Base-by-base conservation (phyloP, 495 filamentous ascomycete genomes). In the Neurospora discreta region DNA sequence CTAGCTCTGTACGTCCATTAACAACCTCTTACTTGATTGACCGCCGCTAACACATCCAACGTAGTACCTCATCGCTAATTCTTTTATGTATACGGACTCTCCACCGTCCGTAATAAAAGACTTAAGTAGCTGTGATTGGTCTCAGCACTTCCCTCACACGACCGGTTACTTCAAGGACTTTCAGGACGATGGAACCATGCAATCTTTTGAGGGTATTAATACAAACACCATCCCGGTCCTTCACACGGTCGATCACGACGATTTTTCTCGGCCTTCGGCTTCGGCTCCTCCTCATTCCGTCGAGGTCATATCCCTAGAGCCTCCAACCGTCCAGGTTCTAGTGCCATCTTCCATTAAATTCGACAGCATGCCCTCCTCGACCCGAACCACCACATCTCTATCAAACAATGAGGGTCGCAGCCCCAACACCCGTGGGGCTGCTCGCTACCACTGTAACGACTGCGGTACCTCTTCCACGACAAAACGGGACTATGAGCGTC, bases 161-260 rank as follows among this genome's bases (percentile, higher is more conserved):
- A 6, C 20, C 46, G 5, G 5, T 15, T 2, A 52, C 44, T 0
- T 26, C 10, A 20, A 58, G 11, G 11, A 0, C 46, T 1, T 0
- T 1, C 0, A 58, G 2, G 46, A 16, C 10, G 1, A 26, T 0
- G 46, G 46, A 58, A 0, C 13, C 0, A 58, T 26, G 5, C 23
- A 0, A 0, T 23, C 43, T n/a, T 1, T 13, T 5, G 46, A 58
- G 4, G 0, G 1, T 0, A 2, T 7, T 0, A 23, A 5, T 1
- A 20, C 11, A 58, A 58, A 58, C 46, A 58, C 15, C 5, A 26
- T 10, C 20, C 13, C 46, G 4, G 20, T 23, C 20, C 10, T 15
- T 1, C 1, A 26, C 20, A 58, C 46, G 15, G 20, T 15, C 20
- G 3, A 58, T 11, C 11, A 16, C 26, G 11, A 58, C 11, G 15